Percentiles rank a stretch among this genome's conserved stretches.
phyloP scores from a whole-genome alignment of 2,329 filamentous ascomycete genomes.

The Helotiales sp. region DNA sequence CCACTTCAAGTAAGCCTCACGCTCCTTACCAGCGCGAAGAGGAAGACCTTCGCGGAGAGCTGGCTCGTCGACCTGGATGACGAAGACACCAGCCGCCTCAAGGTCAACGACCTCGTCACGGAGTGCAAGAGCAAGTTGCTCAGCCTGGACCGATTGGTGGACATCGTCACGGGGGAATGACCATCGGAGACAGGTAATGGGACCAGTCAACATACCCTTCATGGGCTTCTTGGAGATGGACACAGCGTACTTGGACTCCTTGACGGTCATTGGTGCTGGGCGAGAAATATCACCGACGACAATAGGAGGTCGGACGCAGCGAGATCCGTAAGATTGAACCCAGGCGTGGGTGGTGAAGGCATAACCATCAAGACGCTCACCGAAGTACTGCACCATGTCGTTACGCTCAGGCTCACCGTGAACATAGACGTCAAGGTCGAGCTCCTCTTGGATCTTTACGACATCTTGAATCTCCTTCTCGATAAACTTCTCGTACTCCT shows the following conservation, averaged over 20 bases:
- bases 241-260: constrained; percentile 99
- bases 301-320: constrained; percentile 97
- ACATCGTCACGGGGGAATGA: constrained; percentile 99
- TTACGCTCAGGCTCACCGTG: constrained; percentile 99
- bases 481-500: constrained; percentile 98
- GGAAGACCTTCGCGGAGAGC: constrained; percentile 99
- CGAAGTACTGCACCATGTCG: constrained; percentile 99
- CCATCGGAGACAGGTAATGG: constrained; percentile 98
- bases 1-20: constrained; percentile 95
- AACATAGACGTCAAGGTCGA: constrained; percentile 93
- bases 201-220: constrained; percentile 99
- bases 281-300: constrained; percentile 98
- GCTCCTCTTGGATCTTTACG: constrained; percentile 96
- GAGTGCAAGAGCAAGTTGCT: constrained; percentile 97
- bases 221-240: constrained; percentile 97
- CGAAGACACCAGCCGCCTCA: constrained; percentile 91
- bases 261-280: constrained; percentile 96
- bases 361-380: constrained; percentile 94
- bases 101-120: constrained; percentile 98
- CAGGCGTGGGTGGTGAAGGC: constrained; percentile 99
- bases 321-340: constrained; percentile 98
- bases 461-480: constrained; percentile 97
- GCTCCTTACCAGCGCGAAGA: constrained; percentile 89
- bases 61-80: constrained; percentile 99
- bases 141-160: constrained; percentile 97